phyloP scores from a whole-genome alignment of 495 filamentous ascomycete genomes.

The Melanomma pulvis-pyrius region DNA sequence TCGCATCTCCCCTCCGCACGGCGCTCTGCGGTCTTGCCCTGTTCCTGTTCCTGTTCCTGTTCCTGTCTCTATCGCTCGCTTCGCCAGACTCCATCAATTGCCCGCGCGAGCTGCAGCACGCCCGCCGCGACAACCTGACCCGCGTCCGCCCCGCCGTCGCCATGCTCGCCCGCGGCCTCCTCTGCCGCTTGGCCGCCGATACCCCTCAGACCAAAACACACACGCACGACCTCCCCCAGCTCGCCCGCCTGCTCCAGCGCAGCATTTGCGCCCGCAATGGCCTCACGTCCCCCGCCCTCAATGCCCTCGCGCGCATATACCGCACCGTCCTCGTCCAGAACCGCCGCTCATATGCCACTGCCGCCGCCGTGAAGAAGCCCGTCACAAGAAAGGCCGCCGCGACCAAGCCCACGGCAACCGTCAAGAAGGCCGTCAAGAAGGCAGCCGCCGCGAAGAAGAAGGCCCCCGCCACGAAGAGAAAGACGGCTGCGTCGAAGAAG shows the following conservation, averaged over 20 bases:
- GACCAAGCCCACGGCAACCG: conserved; percentile 21
- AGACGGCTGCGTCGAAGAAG: conserved; percentile 10
- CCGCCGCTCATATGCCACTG: conserved; percentile 36
- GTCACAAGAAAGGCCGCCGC: background rate
- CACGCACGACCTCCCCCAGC: conserved; percentile 38
- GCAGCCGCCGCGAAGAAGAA: background rate
- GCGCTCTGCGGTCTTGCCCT: background rate
- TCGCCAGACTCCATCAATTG: conserved; percentile 4
- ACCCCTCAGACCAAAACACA: conserved; percentile 39
- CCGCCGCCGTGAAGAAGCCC: conserved; percentile 1
- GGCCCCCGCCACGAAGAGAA: conserved; percentile 8
- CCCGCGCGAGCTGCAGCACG: background rate
- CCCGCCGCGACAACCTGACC: background rate
- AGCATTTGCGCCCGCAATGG: conserved; percentile 26
- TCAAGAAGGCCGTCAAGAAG: conserved; percentile 27
- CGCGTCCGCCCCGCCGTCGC: background rate
- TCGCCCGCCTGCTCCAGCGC: conserved; percentile 32
- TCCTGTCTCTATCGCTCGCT: conserved; percentile 4
- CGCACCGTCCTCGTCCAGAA: conserved; percentile 13
- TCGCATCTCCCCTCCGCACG: no score
- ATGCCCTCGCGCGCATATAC: conserved; percentile 24
- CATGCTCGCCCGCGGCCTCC: conserved; percentile 38
- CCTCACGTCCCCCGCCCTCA: conserved; percentile 13
- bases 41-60: conserved; percentile 14
- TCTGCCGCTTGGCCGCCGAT: conserved; percentile 39